These are phyloP conservation scores for Tillandsia fasciculata DNA, from an alignment of 176 grass and related monocot genomes.

Conservation along the genomic window DNA sequence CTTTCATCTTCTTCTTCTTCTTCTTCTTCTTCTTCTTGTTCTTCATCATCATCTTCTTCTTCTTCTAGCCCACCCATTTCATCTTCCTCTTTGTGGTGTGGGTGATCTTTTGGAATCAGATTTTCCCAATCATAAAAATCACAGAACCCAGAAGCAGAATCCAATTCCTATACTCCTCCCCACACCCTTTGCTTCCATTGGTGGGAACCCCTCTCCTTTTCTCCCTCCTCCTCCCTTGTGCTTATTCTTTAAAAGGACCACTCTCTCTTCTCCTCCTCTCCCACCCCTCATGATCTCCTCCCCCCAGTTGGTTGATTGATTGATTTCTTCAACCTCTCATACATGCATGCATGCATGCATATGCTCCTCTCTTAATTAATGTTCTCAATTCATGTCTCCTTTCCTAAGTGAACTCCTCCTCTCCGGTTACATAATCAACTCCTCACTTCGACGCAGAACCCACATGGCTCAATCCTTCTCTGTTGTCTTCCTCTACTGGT, in stretches of 20 bases:
- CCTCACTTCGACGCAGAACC: conserved; percentile 74
- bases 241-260: not conserved
- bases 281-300: no score
- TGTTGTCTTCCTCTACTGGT: conserved; percentile 99
- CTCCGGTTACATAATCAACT: conserved; percentile 99
- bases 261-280: not conserved
- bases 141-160: not conserved
- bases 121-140: not conserved
- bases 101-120: not conserved
- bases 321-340: not conserved
- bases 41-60: not conserved
- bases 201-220: not conserved
- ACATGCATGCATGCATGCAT: conserved; percentile 46
- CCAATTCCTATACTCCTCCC: not conserved
- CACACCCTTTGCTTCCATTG: not conserved
- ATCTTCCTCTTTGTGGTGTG: not conserved
- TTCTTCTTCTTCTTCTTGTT: not conserved
- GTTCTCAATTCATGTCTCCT: conserved; percentile 81
- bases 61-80: not conserved
- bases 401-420: conserved; percentile 99
- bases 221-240: not conserved
- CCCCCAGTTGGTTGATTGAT: not conserved
- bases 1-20: not conserved
- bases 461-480: conserved; percentile 99
- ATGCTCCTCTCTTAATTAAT: conserved; percentile 31